Base-by-base conservation (phyloP, 106 monocot genomes). In the Acorus gramineus region DNA sequence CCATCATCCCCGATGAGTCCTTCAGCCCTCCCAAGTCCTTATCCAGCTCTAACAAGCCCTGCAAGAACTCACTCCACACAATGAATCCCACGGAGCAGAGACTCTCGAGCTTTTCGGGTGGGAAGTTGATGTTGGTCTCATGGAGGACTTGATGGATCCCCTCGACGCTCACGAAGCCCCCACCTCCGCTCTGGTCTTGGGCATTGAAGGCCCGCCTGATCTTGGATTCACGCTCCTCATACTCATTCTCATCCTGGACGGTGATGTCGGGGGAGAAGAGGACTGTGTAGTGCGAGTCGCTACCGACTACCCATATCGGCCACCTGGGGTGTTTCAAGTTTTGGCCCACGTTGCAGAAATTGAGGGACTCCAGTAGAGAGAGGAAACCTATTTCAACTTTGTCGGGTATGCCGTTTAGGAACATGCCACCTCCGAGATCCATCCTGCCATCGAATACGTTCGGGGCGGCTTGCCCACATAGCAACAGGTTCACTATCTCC, bases 51-150 rank as follows among this genome's bases (percentile, higher is more conserved):
- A 88, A 69, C 68, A 98, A 66, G 3, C 76, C 79, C 59, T 98
- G 87, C 98, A 88, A 89, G 72, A 98, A 89, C 67, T 98, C 98
- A 59, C 85, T 98, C 98, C 98, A 92, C n/a, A 98, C 92, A 2
- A 98, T 79, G 60, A 81, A 81, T 2, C 92, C 92, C 1, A 79
- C 11, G 42, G 44, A 5, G 28, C 81, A 76, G 9, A 98, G 78
- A 61, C 46, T 76, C 13, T 88, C 79, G 4, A 89, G 60, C 60
- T 81, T 85, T 10, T 75, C 81, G 0, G 74, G 56, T 6, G 98
- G 78, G 50, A 98, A 67, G 64, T 76, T 66, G 53, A 98, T 79
- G 57, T 68, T 74, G 2, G 75, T 66, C 47, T 92, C 98, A 53
- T 71, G 56, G 8, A 98, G 79, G 52, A 98, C 98, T 50, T 73